These are phyloP conservation scores for Pontederia crassipes DNA, from an alignment of 176 grass and related monocot genomes.

Conservation along the genomic window DNA sequence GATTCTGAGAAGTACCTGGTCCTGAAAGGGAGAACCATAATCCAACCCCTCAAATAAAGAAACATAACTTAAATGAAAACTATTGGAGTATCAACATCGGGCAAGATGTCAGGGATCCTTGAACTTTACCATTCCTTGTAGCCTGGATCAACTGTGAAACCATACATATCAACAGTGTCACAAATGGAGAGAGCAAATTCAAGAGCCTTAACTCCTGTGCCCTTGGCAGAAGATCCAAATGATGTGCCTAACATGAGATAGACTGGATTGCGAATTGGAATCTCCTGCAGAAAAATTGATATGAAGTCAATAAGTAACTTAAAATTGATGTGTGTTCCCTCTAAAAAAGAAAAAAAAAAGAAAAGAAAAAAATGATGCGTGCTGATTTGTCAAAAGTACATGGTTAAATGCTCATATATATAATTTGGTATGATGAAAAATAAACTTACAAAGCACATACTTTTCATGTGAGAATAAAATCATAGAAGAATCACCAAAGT, in stretches of 20 bases:
- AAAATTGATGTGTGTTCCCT: background rate
- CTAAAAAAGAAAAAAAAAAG: no score
- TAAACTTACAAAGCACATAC: no score
- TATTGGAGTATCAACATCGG: no score
- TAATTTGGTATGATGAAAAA: no score
- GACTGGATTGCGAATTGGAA: constrained; percentile 77
- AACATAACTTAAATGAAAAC: no score
- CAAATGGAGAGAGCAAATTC: constrained; percentile 91
- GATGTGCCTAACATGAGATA: constrained; percentile 91
- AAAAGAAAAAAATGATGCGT: no score
- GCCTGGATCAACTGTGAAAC: constrained; percentile 95
- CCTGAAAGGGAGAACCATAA: constrained; percentile 37
- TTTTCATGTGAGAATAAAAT: no score
- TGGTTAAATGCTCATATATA: no score
- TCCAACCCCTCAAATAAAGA: no score
- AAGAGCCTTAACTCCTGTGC: constrained; percentile 94
- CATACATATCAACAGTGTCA: constrained; percentile 93
- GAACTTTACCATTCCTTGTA: constrained; percentile 84
- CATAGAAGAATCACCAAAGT: no score
- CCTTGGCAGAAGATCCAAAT: constrained; percentile 97
- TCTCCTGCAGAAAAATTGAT: constrained; percentile 43
- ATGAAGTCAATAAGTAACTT: constrained; percentile 7
- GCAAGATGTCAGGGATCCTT: background rate
- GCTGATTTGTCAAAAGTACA: no score
- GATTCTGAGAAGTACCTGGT: constrained; percentile 96